phyloP scores from a whole-genome alignment of 1,284 basidiomycete genomes.

The Mycosarcoma mackinlayi region DNA sequence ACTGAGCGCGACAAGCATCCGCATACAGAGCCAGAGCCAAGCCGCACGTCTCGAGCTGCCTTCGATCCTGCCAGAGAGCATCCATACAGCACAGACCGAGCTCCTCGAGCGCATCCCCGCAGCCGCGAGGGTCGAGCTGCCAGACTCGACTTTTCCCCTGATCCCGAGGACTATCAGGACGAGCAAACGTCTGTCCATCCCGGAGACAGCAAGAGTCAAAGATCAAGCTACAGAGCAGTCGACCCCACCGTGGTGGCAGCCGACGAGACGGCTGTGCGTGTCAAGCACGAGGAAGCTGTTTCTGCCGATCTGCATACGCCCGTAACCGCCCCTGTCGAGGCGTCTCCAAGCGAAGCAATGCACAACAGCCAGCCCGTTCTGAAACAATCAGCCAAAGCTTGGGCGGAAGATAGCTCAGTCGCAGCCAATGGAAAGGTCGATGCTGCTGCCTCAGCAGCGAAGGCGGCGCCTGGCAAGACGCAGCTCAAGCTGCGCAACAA shows the following conservation, averaged over 20 bases:
- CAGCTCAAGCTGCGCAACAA: constrained; percentile 53
- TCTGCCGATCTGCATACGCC: constrained; percentile 11
- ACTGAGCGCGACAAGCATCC: constrained; percentile 10
- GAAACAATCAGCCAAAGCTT: not conserved
- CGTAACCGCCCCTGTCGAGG: not conserved
- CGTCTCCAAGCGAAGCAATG: not conserved
- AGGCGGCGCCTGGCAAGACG: constrained; percentile 24
- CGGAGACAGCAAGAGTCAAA: not conserved
- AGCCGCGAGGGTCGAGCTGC: constrained; percentile 17
- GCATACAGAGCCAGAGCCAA: constrained; percentile 1
- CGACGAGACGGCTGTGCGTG: constrained; percentile 14
- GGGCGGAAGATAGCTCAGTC: constrained; percentile 2
- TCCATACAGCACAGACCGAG: constrained; percentile 1
- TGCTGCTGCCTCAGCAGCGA: constrained; percentile 1
- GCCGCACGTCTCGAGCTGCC: constrained; percentile 15
- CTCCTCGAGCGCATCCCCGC: constrained; percentile 1
- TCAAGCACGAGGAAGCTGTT: constrained; percentile 26
- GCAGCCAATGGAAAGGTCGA: constrained; percentile 15
- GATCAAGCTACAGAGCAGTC: not conserved
- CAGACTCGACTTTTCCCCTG: constrained; percentile 21
- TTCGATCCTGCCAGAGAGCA: constrained; percentile 38
- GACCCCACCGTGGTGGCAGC: not conserved
- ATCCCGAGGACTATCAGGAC: constrained; percentile 32
- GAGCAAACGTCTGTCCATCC: not conserved
- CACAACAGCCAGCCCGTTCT: constrained; percentile 1